phyloP scores from a whole-genome alignment of 2,329 filamentous ascomycete species.

The Xylariaceae sp. region DNA sequence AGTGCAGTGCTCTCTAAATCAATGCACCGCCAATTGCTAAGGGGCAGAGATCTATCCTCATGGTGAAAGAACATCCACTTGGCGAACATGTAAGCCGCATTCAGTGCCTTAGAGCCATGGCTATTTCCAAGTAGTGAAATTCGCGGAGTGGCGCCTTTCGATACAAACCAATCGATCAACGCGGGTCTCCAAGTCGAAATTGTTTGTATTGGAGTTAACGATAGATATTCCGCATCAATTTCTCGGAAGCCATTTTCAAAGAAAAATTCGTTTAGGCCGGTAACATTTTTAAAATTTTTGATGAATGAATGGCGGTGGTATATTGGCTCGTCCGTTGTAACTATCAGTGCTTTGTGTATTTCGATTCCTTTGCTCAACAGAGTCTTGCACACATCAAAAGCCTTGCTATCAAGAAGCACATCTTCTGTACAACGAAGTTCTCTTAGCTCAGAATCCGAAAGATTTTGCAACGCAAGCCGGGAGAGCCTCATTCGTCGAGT shows the following conservation, averaged over 20 bases:
- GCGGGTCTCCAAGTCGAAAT: too few species aligned
- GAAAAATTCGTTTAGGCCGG: not conserved
- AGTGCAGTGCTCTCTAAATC: not conserved
- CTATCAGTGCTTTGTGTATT: not conserved
- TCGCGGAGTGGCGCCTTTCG: not conserved
- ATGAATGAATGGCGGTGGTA: not conserved
- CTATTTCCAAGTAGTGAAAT: too few species aligned
- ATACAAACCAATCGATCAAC: not conserved
- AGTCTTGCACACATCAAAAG: not conserved
- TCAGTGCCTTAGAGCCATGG: too few species aligned
- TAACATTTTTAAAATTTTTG: not conserved
- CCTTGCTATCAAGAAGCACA: not conserved
- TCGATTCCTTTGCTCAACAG: not conserved
- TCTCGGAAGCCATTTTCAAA: not conserved
- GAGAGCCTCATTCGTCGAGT: not conserved
- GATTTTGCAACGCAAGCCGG: not conserved
- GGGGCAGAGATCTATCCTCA: too few species aligned
- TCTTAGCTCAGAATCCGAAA: not conserved
- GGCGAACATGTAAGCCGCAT: too few species aligned
- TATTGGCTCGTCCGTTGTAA: not conserved
- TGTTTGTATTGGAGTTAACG: not conserved
- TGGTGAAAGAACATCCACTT: too few species aligned
- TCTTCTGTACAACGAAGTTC: not conserved
- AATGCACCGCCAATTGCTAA: too few species aligned
- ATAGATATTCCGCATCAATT: not conserved